phyloP scores from a whole-genome alignment of 2,329 filamentous ascomycete species.

The Incumbomyces lentus region DNA sequence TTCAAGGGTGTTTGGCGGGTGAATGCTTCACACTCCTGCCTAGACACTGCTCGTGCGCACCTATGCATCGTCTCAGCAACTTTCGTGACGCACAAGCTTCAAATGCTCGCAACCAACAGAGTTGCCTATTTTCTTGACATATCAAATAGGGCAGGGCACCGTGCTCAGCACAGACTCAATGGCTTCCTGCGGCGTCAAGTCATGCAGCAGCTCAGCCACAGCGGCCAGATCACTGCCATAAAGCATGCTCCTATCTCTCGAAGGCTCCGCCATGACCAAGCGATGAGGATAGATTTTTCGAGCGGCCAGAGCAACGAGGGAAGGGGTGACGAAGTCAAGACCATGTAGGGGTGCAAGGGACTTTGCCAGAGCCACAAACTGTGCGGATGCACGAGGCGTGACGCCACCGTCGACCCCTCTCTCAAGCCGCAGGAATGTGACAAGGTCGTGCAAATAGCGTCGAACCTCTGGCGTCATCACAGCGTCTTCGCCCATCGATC shows the following conservation, averaged over 20 bases:
- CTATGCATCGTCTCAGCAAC: too few species aligned
- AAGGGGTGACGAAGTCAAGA: constrained; percentile 70
- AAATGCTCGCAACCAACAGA: too few species aligned
- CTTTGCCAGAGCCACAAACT: constrained; percentile 60
- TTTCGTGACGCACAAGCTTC: too few species aligned
- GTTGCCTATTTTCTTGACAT: too few species aligned
- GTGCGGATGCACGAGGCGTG: constrained; percentile 65
- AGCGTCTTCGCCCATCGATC: constrained; percentile 47
- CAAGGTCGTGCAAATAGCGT: constrained; percentile 77
- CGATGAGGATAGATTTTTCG: constrained; percentile 83
- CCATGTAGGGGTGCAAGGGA: constrained; percentile 73
- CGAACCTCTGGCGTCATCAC: constrained; percentile 64
- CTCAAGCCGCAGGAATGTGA: constrained; percentile 78
- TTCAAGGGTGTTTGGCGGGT: too few species aligned
- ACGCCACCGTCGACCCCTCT: constrained; percentile 72
- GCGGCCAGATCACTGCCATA: constrained; percentile 75
- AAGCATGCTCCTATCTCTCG: constrained; percentile 76
- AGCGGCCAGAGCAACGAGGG: constrained; percentile 69
- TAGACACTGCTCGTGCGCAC: too few species aligned
- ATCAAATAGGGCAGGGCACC: constrained; percentile 43
- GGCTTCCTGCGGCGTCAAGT: constrained; percentile 50
- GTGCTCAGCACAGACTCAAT: constrained; percentile 53
- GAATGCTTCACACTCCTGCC: too few species aligned
- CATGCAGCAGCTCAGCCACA: constrained; percentile 36
- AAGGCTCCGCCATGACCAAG: constrained; percentile 57